Conservation (phyloP, 2,329 filamentous ascomycete genomes). For the Fusarium scirpi region DNA sequence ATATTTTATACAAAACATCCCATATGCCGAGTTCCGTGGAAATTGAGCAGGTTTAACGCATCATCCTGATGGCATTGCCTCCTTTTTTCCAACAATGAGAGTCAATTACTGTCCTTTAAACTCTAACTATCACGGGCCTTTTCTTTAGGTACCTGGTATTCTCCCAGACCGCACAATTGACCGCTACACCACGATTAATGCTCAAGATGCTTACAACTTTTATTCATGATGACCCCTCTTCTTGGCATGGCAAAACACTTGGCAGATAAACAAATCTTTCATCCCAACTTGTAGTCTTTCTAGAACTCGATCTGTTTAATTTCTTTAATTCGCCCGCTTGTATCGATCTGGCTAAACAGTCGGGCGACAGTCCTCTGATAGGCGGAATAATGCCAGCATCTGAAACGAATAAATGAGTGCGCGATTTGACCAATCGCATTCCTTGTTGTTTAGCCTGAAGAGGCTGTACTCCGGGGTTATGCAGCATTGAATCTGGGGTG, state of each 20-base stretch:
- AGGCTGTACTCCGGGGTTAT: slow-evolving; percentile 8
- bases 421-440: not conserved
- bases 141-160: too few relatives aligned
- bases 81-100: slow-evolving; percentile 2
- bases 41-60: not conserved
- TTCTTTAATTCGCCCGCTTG: slow-evolving; percentile 27
- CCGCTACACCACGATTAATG: not conserved
- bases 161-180: not conserved
- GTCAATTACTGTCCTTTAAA: too few relatives aligned
- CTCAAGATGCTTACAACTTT: not conserved
- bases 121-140: not conserved
- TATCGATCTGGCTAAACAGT: slow-evolving; percentile 11
- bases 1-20: not conserved
- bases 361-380: not conserved
- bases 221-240: not conserved
- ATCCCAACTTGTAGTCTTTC: not conserved
- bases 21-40: slow-evolving; percentile 6
- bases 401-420: slow-evolving; percentile 3
- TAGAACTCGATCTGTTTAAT: slow-evolving; percentile 10
- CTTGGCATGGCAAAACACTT: slow-evolving; percentile 2
- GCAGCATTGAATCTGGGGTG: slow-evolving; percentile 15
- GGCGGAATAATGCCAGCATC: slow-evolving; percentile 4
- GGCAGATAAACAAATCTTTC: not conserved
- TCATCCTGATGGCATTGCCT: too few relatives aligned
- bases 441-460: slow-evolving; percentile 15